phyloP scores from a whole-genome alignment of 2,329 filamentous ascomycete genomes.

The Escovopsis sp. region DNA sequence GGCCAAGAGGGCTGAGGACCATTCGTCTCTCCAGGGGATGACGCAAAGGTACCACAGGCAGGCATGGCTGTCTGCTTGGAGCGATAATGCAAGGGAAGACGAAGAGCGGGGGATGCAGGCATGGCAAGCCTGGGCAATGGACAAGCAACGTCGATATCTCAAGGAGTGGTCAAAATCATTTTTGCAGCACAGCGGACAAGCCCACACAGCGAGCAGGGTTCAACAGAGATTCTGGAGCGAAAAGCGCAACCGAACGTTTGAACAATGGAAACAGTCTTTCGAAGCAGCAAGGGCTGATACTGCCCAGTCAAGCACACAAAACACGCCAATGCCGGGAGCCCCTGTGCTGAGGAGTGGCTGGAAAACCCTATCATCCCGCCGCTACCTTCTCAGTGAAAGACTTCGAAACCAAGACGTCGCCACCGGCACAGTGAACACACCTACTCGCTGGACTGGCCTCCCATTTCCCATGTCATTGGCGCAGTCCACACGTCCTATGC shows the following conservation, averaged over 20 bases:
- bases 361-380: constrained; percentile 13
- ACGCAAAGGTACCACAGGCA: constrained; percentile 10
- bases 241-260: constrained; percentile 16
- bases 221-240: constrained; percentile 18
- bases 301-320: constrained; percentile 1
- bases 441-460: constrained; percentile 32
- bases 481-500: constrained; percentile 14
- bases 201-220: constrained; percentile 21
- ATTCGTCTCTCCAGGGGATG: constrained; percentile 8
- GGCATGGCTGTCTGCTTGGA: constrained; percentile 13
- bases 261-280: constrained; percentile 16
- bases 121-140: constrained; percentile 18
- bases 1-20: constrained; percentile 1
- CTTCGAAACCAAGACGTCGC: constrained; percentile 10
- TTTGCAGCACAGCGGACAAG: constrained; percentile 22
- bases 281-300: constrained; percentile 7
- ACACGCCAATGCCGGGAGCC: constrained; percentile 2
- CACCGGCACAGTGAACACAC: constrained; percentile 21
- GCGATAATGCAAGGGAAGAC: constrained; percentile 8
- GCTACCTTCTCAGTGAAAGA: constrained; percentile 11
- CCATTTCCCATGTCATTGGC: constrained; percentile 22
- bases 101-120: constrained; percentile 13
- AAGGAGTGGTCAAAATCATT: constrained; percentile 24
- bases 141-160: constrained; percentile 18
- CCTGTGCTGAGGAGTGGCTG: constrained; percentile 12